Evolutionary conservation across 371 early-diverging fungal genomes (phyloP).

Genomic region (Funneliformis caledonium): DNA sequence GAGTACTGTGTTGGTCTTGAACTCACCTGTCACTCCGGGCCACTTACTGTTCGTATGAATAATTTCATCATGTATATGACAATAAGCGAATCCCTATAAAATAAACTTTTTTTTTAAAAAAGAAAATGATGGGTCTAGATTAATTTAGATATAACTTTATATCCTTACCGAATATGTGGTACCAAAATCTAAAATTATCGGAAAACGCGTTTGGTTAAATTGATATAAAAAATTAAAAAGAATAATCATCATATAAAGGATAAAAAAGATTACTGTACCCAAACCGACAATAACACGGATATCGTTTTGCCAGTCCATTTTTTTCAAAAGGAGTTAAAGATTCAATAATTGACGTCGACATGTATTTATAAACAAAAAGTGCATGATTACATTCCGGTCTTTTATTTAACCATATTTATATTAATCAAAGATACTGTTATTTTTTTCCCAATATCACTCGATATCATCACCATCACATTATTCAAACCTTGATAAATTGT

Average conservation of each 20-base stretch:
- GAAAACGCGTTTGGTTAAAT: not conserved
- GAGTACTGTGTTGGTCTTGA: slow-evolving; percentile 27
- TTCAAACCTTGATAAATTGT: too few relatives aligned
- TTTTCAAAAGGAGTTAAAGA: too few relatives aligned
- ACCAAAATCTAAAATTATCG: slow-evolving; percentile 21
- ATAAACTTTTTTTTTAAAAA: not conserved
- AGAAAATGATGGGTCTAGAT: not conserved
- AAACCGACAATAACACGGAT: slow-evolving; percentile 4
- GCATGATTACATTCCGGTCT: too few relatives aligned
- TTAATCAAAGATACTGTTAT: too few relatives aligned
- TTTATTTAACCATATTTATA: too few relatives aligned
- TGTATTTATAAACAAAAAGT: too few relatives aligned
- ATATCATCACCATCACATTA: too few relatives aligned
- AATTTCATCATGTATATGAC: not conserved
- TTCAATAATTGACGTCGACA: too few relatives aligned
- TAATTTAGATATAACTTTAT: not conserved
- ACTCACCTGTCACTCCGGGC: not conserved
- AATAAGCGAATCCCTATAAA: slow-evolving; percentile 6
- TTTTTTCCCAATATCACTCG: too few relatives aligned
- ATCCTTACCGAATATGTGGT: slow-evolving; percentile 24
- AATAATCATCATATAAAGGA: too few relatives aligned
- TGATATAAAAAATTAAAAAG: not conserved
- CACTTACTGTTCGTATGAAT: not conserved
- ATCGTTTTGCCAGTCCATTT: not conserved
- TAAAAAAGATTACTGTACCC: not conserved